Evolutionary conservation across 352 stramenopile genomes (phyloP).

Genomic region (Phytophthora pistaciae): DNA sequence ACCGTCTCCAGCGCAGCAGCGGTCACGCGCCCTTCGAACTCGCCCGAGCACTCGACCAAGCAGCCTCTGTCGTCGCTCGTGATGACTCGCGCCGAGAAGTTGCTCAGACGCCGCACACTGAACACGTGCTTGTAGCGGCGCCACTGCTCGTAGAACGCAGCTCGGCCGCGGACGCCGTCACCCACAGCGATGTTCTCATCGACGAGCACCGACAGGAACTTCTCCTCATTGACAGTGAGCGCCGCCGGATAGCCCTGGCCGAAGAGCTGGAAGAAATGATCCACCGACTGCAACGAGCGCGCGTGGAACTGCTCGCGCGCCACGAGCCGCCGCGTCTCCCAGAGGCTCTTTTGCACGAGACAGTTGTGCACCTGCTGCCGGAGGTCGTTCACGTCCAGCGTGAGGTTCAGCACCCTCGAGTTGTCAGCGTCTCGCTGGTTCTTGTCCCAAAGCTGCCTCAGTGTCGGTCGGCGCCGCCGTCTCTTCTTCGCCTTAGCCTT

Average conservation of each 20-base stretch:
- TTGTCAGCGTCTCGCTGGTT: slow-evolving; percentile 21
- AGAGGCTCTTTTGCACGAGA: slow-evolving; percentile 26
- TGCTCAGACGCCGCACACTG: slow-evolving; percentile 23
- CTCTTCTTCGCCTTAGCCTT: not conserved
- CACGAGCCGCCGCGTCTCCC: slow-evolving; percentile 34
- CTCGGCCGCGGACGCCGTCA: slow-evolving; percentile 16
- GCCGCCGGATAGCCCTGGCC: slow-evolving; percentile 22
- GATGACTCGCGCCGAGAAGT: slow-evolving; percentile 35
- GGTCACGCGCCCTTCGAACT: slow-evolving; percentile 39
- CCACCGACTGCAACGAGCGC: slow-evolving; percentile 27
- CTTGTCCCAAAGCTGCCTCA: slow-evolving; percentile 2
- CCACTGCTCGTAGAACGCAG: slow-evolving; percentile 55
- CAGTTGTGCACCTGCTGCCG: slow-evolving; percentile 40
- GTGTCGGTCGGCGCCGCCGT: not conserved
- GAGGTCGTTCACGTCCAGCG: slow-evolving; percentile 35
- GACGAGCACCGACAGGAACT: slow-evolving; percentile 31
- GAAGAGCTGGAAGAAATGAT: slow-evolving; percentile 51
- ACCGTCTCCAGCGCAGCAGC: slow-evolving; percentile 27
- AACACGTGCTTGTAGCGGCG: slow-evolving; percentile 54
- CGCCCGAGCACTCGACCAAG: slow-evolving; percentile 37
- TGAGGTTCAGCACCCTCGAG: slow-evolving; percentile 32
- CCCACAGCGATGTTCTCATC: slow-evolving; percentile 37
- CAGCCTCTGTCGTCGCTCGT: slow-evolving; percentile 28
- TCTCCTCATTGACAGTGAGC: slow-evolving; percentile 9
- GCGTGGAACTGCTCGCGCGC: slow-evolving; percentile 38